Evolutionary conservation across 148 eudicot genomes (phyloP), one percentile per base, ranked within the genome.

Genomic region (Tetragonia tetragonoides): DNA sequence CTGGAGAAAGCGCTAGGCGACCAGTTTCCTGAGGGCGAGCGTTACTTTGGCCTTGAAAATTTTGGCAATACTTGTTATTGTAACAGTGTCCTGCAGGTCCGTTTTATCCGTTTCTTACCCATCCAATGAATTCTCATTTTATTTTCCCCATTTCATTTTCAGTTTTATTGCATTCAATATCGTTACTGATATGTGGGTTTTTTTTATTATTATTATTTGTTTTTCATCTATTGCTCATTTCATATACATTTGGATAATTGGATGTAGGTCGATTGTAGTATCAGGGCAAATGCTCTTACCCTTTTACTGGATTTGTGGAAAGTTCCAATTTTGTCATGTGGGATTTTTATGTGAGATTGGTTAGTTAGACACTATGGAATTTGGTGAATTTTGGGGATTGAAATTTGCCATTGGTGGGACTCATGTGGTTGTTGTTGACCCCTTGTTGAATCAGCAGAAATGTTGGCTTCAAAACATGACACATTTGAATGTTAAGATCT

Each of bases 21-120:
- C 78, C 97, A 93, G 67, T 93, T 93, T 64, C 97, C 97, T 7
- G 97, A 93, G 85, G 95, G 95, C 74, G 97, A 93, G 68, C 88
- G 93, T 10, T 93, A 90, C 74, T 92, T 92, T 57, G 97, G 97
- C 20, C 86, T 92, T 77, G 97, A 90, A 73, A 92, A 92, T 76
- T 92, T 92, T 69, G 94, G 97, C 72, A 92, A 92, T 57, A 93
- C 97, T 81, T 93, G 97, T 82, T 93, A 93, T 75, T 91, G 95
- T 80, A 93, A 93, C 82, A 89, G 93, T 75, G 97, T 91, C 74
- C 84, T 93, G 72, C 94, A 93, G 94, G 93, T 86, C 7, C 20
- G 42, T 15, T 51, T 59, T 61, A 20, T 68, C 42, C 64, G 46
- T n/a, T 51, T 20, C 12, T 24, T 28, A 14, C 53, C 12, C 7